Conservation (phyloP, 805 yeast genomes). For the Schwanniomyces vanrijiae region DNA sequence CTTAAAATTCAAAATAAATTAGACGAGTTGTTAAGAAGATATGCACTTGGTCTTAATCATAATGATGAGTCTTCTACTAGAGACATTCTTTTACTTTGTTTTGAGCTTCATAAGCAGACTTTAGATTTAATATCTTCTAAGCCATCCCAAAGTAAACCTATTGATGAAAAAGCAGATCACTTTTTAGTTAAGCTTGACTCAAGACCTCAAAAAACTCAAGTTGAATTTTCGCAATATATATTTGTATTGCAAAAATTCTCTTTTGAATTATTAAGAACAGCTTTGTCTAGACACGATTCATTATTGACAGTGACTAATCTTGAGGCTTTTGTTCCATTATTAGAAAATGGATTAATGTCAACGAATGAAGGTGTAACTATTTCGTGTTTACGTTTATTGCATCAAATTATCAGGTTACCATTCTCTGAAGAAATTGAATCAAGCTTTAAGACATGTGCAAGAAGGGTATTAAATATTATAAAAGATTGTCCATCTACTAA, state of each 20-base stretch:
- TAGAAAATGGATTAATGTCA: slow-evolving; percentile 59
- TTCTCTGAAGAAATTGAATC: slow-evolving; percentile 54
- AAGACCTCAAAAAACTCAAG: slow-evolving; percentile 51
- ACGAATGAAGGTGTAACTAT: slow-evolving; percentile 78
- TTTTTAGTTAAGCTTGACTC: slow-evolving; percentile 74
- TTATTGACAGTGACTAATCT: slow-evolving; percentile 62
- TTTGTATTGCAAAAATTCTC: slow-evolving; percentile 72
- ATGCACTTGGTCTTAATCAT: slow-evolving; percentile 74
- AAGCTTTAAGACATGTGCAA: slow-evolving; percentile 59
- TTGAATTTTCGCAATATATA: slow-evolving; percentile 55
- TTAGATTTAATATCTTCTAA: slow-evolving; percentile 10
- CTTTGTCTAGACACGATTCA: slow-evolving; percentile 61
- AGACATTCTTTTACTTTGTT: slow-evolving; percentile 68
- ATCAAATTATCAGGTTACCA: slow-evolving; percentile 59
- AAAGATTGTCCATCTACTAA: slow-evolving; percentile 78
- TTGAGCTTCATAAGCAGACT: slow-evolving; percentile 66
- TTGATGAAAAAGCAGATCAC: slow-evolving; percentile 49
- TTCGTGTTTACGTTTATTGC: slow-evolving; percentile 63
- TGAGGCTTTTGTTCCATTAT: slow-evolving; percentile 70
- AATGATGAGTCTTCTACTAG: slow-evolving; percentile 59
- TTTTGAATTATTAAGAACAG: slow-evolving; percentile 71
- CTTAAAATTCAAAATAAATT: slow-evolving; percentile 70
- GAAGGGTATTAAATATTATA: slow-evolving; percentile 59
- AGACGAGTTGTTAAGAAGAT: slow-evolving; percentile 75
- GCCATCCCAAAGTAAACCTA: not conserved